A percentile compares a stretch with the other conserved stretches of the same genome.
Evolutionary conservation across 2,329 filamentous ascomycete species (phyloP).

Genomic region (Calonectria pteridis): DNA sequence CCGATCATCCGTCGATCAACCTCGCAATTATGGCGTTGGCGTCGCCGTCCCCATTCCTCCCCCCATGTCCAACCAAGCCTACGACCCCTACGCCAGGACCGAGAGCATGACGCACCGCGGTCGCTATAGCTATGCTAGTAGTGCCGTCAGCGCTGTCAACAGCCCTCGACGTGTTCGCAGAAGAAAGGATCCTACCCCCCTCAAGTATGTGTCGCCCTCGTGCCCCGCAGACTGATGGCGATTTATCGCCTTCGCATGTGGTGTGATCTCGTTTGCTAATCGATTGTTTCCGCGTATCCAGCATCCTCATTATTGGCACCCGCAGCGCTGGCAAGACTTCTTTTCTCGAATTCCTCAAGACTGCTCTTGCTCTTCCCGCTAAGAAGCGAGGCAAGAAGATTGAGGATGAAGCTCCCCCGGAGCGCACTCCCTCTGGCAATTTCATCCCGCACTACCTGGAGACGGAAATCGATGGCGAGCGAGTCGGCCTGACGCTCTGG

Average conservation of each 20-base stretch:
- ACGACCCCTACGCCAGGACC: conserved; percentile 84
- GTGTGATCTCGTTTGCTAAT: conserved; percentile 23
- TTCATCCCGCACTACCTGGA: conserved; percentile 93
- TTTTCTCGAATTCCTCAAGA: conserved; percentile 95
- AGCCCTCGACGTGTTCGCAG: conserved; percentile 91
- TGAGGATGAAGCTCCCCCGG: conserved; percentile 70
- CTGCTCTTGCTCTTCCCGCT: conserved; percentile 83
- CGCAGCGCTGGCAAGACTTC: conserved; percentile 93
- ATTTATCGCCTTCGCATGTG: not conserved
- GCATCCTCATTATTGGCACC: conserved; percentile 90
- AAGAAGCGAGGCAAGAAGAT: conserved; percentile 76
- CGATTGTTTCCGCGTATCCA: conserved; percentile 53
- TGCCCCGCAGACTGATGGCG: not conserved
- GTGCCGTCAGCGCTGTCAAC: conserved; percentile 90
- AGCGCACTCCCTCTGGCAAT: conserved; percentile 70
- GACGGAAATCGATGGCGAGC: conserved; percentile 92
- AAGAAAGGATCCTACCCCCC: conserved; percentile 96
- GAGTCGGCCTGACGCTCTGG: conserved; percentile 94
- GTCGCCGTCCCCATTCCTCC: conserved; percentile 59
- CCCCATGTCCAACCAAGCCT: conserved; percentile 71
- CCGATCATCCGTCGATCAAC: conserved; percentile 65
- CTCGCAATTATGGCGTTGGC: conserved; percentile 55
- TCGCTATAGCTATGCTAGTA: conserved; percentile 96
- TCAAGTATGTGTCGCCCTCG: conserved; percentile 84
- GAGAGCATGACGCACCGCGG: conserved; percentile 98